These are phyloP conservation scores for Aegle marmelos DNA, from an alignment of 345 rosid species.

Conservation along the genomic window DNA sequence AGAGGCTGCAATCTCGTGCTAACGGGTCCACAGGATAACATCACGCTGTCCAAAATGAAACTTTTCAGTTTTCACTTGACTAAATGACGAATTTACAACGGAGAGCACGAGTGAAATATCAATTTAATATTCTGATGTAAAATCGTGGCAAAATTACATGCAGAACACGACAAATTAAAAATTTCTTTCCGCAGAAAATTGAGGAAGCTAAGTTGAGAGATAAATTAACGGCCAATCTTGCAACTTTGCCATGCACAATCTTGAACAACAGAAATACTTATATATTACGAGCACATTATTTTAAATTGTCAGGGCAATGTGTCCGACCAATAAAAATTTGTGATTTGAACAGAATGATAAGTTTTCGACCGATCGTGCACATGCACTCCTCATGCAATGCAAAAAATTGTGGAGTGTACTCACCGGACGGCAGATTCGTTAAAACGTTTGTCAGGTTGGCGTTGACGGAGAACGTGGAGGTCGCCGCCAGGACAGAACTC, in stretches of 20 bases:
- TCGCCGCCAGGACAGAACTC: conserved; percentile 91
- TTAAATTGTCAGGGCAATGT: too few relatives aligned
- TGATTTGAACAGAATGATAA: too few relatives aligned
- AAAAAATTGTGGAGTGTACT: not conserved
- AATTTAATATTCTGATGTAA: too few relatives aligned
- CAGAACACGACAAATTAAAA: conserved; percentile 16
- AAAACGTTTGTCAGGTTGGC: conserved; percentile 62
- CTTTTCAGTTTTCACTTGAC: not conserved
- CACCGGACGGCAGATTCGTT: conserved; percentile 69
- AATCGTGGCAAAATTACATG: not conserved
- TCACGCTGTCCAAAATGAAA: not conserved
- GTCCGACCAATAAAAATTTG: too few relatives aligned
- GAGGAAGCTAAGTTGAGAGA: conserved; percentile 5
- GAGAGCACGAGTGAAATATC: not conserved
- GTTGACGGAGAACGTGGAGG: conserved; percentile 75
- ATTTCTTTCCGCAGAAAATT: not conserved
- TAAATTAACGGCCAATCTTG: not conserved
- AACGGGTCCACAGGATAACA: not conserved
- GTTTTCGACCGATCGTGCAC: too few relatives aligned
- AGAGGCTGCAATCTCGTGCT: not conserved
- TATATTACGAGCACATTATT: too few relatives aligned
- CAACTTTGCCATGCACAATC: not conserved
- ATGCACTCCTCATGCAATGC: not conserved
- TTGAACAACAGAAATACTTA: too few relatives aligned
- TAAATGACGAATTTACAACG: not conserved